Evolutionary conservation across 352 stramenopile genomes (phyloP), one percentile per base, ranked within the genome.

Genomic region (Globisporangium cederbergense): DNA sequence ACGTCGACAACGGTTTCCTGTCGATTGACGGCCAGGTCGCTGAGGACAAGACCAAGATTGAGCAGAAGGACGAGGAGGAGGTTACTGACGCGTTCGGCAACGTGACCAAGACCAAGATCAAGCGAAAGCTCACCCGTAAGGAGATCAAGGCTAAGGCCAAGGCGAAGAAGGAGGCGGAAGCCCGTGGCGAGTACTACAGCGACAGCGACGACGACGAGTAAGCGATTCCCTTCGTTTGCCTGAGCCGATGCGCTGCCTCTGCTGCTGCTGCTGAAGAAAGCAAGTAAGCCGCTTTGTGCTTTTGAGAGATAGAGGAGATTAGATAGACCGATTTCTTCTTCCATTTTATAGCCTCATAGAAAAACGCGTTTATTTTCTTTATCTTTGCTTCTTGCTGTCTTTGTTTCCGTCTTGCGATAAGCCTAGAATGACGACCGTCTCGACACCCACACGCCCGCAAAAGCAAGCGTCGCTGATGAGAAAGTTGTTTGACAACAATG

Each of bases 21-120:
- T 34, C 59, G 18, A 91, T 98, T 47, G 74, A 96, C 13, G 96
- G 95, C 74, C 80, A 93, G 71, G 71, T 83, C 58, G 60, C 68
- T 38, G 87, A 93, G 69, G 87, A 96, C 81, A 94, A 93, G 82
- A 96, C 87, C 32, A 96, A 96, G 73, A 96, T 96, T 47, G 87
- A 96, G 79, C 87, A 96, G 79, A 96, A 93, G 77, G 79, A 92
- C 58, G 83, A 91, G 69, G 83, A 94, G 65, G 87, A 96, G 71
- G 68, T 69, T 2, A 82, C 76, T 8, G 87, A 96, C 63, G 87
- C 85, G 4, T 96, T 96, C 61, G 87, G 87, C 52, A 96, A 96
- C 75, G 85, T 93, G 20, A 62, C 64, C 20, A 93, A 94, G 79
- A 96, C 65, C 57, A 96, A 96, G 72, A 80, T 96, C 62, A 96